A percentile compares a stretch with the other conserved stretches of the same genome.
phyloP scores from a whole-genome alignment of 805 yeast species.

The Kluyveromyces lactis region DNA sequence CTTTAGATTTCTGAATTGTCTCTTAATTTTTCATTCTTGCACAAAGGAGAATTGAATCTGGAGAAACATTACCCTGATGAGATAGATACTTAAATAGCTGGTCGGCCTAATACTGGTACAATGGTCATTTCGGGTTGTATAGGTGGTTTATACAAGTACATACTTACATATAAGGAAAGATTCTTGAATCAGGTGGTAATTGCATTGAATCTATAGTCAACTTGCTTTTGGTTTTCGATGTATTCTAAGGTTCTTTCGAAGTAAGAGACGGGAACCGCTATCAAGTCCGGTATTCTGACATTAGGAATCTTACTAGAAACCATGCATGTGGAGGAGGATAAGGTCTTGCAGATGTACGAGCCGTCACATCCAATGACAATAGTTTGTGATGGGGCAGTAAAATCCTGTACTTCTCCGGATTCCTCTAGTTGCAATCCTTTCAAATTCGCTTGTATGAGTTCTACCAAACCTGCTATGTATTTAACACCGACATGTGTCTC shows the following conservation, averaged over 20 bases:
- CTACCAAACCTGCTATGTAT: conserved; percentile 81
- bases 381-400: conserved; percentile 1
- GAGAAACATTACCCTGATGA: conserved; percentile 2
- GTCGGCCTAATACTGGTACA: too few relatives aligned
- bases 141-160: too few relatives aligned
- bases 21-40: neutral
- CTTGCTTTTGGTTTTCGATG: conserved; percentile 56
- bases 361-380: conserved; percentile 24
- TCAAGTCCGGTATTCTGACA: conserved; percentile 23
- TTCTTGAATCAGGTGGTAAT: conserved; percentile 26
- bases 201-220: conserved; percentile 60
- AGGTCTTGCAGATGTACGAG: conserved; percentile 15
- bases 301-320: conserved; percentile 26
- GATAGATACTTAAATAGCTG: too few relatives aligned
- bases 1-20: neutral
- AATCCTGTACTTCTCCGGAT: conserved; percentile 11
- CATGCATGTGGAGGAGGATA: conserved; percentile 9
- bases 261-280: conserved; percentile 32
- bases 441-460: conserved; percentile 62
- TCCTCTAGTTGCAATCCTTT: conserved; percentile 31
- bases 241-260: conserved; percentile 69
- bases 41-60: conserved; percentile 1
- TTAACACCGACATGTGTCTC: conserved; percentile 48
- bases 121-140: too few relatives aligned
- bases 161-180: too few relatives aligned